Base-by-base conservation (phyloP, 176 grass and related monocot genomes). In the Chloris gayana region DNA sequence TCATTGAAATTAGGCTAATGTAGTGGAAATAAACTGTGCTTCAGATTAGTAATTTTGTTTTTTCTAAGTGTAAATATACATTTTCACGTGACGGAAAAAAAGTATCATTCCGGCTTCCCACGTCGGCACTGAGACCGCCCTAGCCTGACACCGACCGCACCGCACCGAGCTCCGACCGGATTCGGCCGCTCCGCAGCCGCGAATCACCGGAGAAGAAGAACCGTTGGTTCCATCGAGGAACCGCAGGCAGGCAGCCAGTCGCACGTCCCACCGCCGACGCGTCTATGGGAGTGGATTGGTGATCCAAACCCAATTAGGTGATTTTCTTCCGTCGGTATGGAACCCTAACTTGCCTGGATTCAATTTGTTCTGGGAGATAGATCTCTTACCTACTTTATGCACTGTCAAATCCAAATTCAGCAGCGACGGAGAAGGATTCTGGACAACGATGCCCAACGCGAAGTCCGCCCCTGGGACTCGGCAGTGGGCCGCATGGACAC, bases 401-500 rank as follows among this genome's bases (percentile, higher is more conserved):
- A 9, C 56, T 61, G 58, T 27, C 25, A 61, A 29, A 61, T 29
- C 24, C 11, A 6, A 14, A 61, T 61, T 14, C 12, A 59, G 56
- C 8, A 59, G n/a, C 56, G n/a, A 59, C n/a, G 58, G 14, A 27
- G 58, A 61, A 5, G 25, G 25, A 61, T 14, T 29, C 58, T 61
- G 58, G 58, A 61, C 4, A 61, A 3, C 11, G 25, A 61, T 61
- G 58, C 25, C 58, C 58, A 61, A 61, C 58, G 25, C 58, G 3
- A 61, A 61, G 25, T 61, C 58, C 58, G 58, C 58, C 25, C 58
- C 58, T 13, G 58, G 58, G 72, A 88, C 89, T 26, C 87, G 96
- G 29, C 82, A 95, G 89, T 99, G 96, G 96, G 96, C 93, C 47
- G 90, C 96, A 74, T 99, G 96, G 96, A 99, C 96, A 67, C 87